These are phyloP conservation scores for Trichoderma sp. DNA, from an alignment of 2,329 filamentous ascomycete genomes.

Conservation along the genomic window DNA sequence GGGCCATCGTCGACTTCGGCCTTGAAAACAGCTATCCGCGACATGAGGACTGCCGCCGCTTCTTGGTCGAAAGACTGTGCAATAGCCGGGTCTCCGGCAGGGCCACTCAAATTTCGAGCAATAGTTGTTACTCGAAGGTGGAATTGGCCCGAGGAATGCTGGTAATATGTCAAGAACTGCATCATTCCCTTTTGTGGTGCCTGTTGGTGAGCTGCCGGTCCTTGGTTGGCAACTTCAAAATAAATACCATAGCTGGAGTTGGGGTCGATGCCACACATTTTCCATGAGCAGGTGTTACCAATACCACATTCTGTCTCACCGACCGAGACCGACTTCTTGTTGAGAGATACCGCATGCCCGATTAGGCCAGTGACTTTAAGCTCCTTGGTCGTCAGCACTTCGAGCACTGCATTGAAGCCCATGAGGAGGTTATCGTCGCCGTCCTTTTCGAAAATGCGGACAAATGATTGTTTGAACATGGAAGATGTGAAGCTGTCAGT, in stretches of 20 bases:
- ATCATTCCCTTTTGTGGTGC: constrained; percentile 91
- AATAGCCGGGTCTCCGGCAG: constrained; percentile 90
- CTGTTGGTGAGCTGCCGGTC: constrained; percentile 82
- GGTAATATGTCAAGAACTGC: constrained; percentile 98
- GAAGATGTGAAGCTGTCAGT: constrained; percentile 98
- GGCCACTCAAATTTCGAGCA: constrained; percentile 85
- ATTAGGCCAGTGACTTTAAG: constrained; percentile 97
- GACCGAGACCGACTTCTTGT: constrained; percentile 97
- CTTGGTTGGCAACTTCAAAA: constrained; percentile 96
- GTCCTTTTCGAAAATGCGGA: constrained; percentile 96
- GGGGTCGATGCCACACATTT: constrained; percentile 98
- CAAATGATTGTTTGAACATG: constrained; percentile 99
- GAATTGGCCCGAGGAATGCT: constrained; percentile 94
- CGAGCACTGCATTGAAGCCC: constrained; percentile 96
- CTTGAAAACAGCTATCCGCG: constrained; percentile 98
- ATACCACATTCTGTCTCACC: constrained; percentile 98
- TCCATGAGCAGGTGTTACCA: constrained; percentile 98
- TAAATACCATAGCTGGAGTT: constrained; percentile 93
- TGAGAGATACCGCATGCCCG: constrained; percentile 92
- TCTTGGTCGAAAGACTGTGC: constrained; percentile 98
- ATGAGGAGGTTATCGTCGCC: constrained; percentile 91
- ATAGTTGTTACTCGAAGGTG: constrained; percentile 95
- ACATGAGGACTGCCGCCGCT: constrained; percentile 96
- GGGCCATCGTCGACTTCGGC: constrained; percentile 97
- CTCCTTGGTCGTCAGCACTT: constrained; percentile 96